Evolutionary conservation across 257 asterid species (phyloP).

Genomic region (Nicotiana tomentosiformis): DNA sequence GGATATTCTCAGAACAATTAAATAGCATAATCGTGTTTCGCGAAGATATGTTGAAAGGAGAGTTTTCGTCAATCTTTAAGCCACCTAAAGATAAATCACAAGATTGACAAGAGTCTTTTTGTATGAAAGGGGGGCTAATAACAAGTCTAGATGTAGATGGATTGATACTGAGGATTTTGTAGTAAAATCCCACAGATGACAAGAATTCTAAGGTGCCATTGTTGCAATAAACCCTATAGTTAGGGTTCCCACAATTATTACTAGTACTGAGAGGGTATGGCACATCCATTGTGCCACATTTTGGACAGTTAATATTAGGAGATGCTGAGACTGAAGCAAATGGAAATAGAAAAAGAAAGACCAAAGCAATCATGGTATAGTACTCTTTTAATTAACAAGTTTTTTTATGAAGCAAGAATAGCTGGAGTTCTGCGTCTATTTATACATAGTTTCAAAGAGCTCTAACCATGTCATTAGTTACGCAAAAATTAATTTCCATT

Average conservation of each 20-base stretch:
- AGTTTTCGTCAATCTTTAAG: constrained; percentile 22
- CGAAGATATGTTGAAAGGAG: constrained; percentile 40
- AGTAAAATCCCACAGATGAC: constrained; percentile 16
- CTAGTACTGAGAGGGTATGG: constrained; percentile 39
- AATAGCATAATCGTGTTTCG: constrained; percentile 31
- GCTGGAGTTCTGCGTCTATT: constrained; percentile 7
- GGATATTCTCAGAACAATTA: constrained; percentile 29
- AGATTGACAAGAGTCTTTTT: constrained; percentile 21
- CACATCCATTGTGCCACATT: constrained; percentile 24
- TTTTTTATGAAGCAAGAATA: not conserved
- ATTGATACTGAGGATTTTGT: constrained; percentile 32
- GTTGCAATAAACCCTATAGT: constrained; percentile 23
- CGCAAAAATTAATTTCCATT: no score
- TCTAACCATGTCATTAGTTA: not conserved
- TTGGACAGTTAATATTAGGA: constrained; percentile 19
- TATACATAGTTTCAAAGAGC: not conserved
- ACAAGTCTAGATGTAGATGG: constrained; percentile 16
- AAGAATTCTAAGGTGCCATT: constrained; percentile 18
- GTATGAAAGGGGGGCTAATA: constrained; percentile 23
- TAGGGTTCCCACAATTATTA: constrained; percentile 27
- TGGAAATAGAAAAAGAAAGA: constrained; percentile 15
- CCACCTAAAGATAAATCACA: constrained; percentile 30
- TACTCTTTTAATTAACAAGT: not conserved
- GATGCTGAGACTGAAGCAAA: constrained; percentile 9
- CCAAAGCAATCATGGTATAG: constrained; percentile 5